These are phyloP conservation scores for Adenanthera pavonina DNA, from an alignment of 306 rosid genomes.

Conservation along the genomic window DNA sequence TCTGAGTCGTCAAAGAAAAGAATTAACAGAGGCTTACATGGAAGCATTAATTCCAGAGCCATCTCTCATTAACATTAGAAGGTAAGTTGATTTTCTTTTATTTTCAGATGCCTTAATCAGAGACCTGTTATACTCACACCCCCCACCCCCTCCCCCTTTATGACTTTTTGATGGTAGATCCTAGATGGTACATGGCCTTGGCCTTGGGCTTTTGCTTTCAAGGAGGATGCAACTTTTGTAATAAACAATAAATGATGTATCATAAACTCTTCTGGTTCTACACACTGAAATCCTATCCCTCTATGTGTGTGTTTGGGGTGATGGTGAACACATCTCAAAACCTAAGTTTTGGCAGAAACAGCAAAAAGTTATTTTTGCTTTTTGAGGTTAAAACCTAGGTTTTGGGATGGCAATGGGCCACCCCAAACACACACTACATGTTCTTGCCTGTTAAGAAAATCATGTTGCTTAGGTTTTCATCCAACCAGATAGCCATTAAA, in stretches of 20 bases:
- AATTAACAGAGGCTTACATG: slow-evolving; percentile 92
- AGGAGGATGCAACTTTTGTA: slow-evolving; percentile 32
- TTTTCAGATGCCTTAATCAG: slow-evolving; percentile 21
- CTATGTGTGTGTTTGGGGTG: no score
- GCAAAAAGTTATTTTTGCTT: no score
- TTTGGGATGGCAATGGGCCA: no score
- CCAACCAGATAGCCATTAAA: neutral
- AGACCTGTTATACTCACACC: neutral
- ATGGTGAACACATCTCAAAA: no score
- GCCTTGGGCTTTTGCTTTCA: slow-evolving; percentile 28
- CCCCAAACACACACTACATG: neutral
- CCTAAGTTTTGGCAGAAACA: no score
- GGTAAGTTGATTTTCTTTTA: slow-evolving; percentile 50
- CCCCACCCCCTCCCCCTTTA: neutral
- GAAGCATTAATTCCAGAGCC: slow-evolving; percentile 96
- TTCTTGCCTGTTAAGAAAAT: slow-evolving; percentile 11
- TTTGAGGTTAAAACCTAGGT: no score
- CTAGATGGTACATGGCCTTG: neutral
- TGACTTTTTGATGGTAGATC: slow-evolving; percentile 5
- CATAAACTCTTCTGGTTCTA: slow-evolving; percentile 14
- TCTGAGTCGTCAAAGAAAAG: slow-evolving; percentile 58
- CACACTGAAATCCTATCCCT: neutral
- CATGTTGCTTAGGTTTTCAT: slow-evolving; percentile 15
- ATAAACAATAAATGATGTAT: neutral
- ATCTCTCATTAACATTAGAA: slow-evolving; percentile 70